Evolutionary conservation across 768 basidiomycete genomes (phyloP), one percentile per base, ranked within the genome.

Genomic region (Xerocomellus dryophilus): DNA sequence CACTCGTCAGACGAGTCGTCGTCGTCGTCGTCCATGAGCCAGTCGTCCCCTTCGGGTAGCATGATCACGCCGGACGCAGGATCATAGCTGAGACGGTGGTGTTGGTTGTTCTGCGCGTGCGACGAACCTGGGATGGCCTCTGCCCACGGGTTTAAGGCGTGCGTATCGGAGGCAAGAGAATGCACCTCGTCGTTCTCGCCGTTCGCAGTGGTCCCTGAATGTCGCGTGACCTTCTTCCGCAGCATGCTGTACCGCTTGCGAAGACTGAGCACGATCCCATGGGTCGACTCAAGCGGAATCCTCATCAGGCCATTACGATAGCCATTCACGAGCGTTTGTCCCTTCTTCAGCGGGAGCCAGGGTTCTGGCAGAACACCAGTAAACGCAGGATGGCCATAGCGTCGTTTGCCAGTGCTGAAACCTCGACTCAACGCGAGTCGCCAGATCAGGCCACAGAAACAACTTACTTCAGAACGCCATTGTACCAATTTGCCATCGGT

Each of bases 401-500:
- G 85, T 46, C 90, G 77, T 69, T 95, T 93, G 10, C 93, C 93
- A n/a, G 94, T 97, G 67, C 91, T 93, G 57, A 32, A 36, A 40
- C 27, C 14, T 39, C 23, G 47, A 43, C 57, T 62, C 53, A 63
- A 42, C 20, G 11, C 15, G 6, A 23, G 8, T 14, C 32, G 18
- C 34, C 25, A 2, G 27, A 38, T 17, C 12, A 21, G 11, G 14
- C 12, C 20, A 21, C 11, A 44, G 18, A 41, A 29, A 34, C 6
- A 21, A 62, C 76, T 61, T 67, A 92, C 91, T 96, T 96, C 14
- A 98, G 76, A 20, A 98, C 92, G 0, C 96, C 96, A 41, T 79
- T 81, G 68, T 93, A 98, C 85, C 92, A 95, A 62, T 92, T 92
- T 14, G 89, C 86, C 91, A 98, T 94, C 0, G 96, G 96, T 0